Evolutionary conservation across 352 stramenopile genomes (phyloP).

Genomic region (Phytophthora megakarya): DNA sequence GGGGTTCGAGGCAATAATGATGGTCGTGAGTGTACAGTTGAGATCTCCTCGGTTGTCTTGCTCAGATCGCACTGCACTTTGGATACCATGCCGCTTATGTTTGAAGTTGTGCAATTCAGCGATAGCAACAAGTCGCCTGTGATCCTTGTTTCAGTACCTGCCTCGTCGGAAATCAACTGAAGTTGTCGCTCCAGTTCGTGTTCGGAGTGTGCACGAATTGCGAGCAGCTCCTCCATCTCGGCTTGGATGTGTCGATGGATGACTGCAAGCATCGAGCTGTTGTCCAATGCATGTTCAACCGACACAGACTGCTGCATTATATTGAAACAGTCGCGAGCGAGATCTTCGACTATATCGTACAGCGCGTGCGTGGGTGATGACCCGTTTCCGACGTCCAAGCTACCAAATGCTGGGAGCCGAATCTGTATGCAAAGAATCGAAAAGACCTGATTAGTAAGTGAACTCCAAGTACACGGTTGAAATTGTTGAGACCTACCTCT

Average conservation of each 20-base stretch:
- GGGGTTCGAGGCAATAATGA: constrained; percentile 28
- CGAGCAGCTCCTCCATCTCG: constrained; percentile 33
- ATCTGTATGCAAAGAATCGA: constrained; percentile 24
- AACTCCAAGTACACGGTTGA: not conserved
- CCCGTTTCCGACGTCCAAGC: not conserved
- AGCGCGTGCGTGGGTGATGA: constrained; percentile 14
- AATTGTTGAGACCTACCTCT: constrained; percentile 13
- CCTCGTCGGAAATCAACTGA: constrained; percentile 29
- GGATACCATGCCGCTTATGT: constrained; percentile 25
- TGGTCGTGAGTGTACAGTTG: not conserved
- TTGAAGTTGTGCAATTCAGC: constrained; percentile 35
- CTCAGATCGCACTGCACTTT: constrained; percentile 28
- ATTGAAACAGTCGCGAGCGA: constrained; percentile 21
- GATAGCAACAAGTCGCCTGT: constrained; percentile 25
- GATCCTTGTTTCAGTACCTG: constrained; percentile 2
- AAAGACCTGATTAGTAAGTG: not conserved
- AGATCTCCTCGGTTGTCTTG: constrained; percentile 14
- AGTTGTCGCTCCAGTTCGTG: constrained; percentile 27
- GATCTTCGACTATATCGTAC: constrained; percentile 31
- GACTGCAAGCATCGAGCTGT: constrained; percentile 6
- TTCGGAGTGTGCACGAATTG: constrained; percentile 31
- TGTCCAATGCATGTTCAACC: not conserved
- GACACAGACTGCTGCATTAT: constrained; percentile 17
- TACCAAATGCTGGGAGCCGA: constrained; percentile 11
- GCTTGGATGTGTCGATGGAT: constrained; percentile 18